These are phyloP conservation scores for Fraxinus xanthoxyloides DNA, from an alignment of 305 asterid genomes.

Conservation along the genomic window DNA sequence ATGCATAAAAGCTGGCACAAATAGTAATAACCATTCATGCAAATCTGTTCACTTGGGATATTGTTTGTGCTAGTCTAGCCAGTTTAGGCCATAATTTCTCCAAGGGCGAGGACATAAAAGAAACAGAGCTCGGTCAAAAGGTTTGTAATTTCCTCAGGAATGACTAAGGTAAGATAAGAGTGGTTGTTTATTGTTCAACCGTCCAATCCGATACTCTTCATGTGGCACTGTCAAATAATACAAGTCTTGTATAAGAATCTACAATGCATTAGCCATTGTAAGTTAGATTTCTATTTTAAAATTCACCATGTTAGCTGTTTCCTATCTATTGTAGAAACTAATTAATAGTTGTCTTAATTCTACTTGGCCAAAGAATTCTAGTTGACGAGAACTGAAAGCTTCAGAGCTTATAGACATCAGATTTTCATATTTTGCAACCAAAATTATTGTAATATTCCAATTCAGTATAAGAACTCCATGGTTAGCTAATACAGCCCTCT, in stretches of 20 bases:
- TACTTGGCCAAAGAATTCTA: not conserved
- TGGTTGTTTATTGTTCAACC: not conserved
- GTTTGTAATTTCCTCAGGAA: not conserved
- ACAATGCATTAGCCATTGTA: not conserved
- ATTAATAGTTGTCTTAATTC: not conserved
- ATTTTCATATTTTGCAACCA: not conserved
- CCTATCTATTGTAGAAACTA: not conserved
- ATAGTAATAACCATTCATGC: not conserved
- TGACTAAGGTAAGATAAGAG: not conserved
- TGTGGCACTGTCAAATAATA: not conserved
- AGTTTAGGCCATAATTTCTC: not conserved
- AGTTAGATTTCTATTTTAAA: not conserved
- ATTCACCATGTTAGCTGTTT: not conserved
- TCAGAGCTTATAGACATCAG: not conserved
- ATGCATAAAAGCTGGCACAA: not conserved
- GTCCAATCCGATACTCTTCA: not conserved
- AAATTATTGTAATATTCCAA: too few species aligned
- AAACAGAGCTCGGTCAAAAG: not conserved
- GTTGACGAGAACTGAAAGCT: not conserved
- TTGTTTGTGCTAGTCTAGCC: not conserved
- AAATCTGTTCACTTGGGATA: not conserved
- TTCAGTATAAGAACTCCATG: not conserved
- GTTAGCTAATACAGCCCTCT: not conserved
- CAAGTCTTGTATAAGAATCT: not conserved
- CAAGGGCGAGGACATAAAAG: not conserved